Evolutionary conservation across 169 alveolate species (phyloP).

Genomic region (Plasmodium yoelii): DNA sequence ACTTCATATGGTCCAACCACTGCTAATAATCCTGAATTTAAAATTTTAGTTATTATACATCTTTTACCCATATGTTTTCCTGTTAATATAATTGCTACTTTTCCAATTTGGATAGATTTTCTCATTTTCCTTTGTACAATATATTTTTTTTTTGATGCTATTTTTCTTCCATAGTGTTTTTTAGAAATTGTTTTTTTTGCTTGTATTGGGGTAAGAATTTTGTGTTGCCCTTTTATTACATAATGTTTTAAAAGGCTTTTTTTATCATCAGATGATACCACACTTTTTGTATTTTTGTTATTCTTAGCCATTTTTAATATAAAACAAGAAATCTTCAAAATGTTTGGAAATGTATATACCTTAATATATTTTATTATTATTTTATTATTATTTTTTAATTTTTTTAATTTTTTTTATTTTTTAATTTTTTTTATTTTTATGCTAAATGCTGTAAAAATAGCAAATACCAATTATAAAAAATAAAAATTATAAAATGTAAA

Average conservation of each 20-base stretch:
- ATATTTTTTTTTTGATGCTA: conserved; percentile 80
- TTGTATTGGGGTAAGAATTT: conserved; percentile 31
- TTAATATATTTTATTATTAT: too few species aligned
- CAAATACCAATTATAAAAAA: too few species aligned
- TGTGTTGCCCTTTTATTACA: conserved; percentile 34
- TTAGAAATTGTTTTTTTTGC: conserved; percentile 62
- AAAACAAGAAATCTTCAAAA: too few species aligned
- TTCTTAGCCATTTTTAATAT: conserved; percentile 27
- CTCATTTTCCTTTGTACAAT: conserved; percentile 84
- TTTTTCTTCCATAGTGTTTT: conserved; percentile 73
- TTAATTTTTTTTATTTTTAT: too few species aligned
- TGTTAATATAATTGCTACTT: conserved; percentile 95
- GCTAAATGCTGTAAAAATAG: too few species aligned
- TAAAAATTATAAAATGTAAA: too few species aligned
- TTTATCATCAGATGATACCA: background rate
- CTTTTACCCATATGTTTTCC: conserved; percentile 98
- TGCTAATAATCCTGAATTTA: conserved; percentile 93
- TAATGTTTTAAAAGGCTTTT: conserved; percentile 5
- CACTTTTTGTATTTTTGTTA: background rate
- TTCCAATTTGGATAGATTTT: conserved; percentile 92
- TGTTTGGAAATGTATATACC: too few species aligned
- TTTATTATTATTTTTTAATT: too few species aligned
- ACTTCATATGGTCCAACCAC: conserved; percentile 97
- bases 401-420: too few species aligned
- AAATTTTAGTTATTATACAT: conserved; percentile 96